Base-by-base conservation (phyloP, 805 yeast genomes). In the Tetrapisispora arboricola region DNA sequence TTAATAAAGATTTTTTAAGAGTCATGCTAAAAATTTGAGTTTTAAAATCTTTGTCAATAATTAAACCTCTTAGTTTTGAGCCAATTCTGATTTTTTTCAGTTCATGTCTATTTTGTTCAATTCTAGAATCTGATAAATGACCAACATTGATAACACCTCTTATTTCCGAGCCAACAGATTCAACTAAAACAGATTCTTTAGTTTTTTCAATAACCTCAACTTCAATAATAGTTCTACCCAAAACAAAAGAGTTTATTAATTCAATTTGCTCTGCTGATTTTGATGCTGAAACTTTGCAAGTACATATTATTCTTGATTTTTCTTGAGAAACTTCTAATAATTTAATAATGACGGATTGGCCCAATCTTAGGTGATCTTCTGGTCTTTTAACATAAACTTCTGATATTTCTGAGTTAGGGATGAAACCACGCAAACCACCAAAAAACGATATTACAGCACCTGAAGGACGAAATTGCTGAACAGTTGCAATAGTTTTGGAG, bases 391-490 rank as follows among this genome's bases (percentile, higher is more conserved):
- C 92, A 58, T 74, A 84, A 1, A 95, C 78, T 63, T 92, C 97
- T 40, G 94, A 81, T 53, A 92, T 84, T 65, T 92, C 97, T 41
- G 80, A 68, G 48, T 79, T 76, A 24, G 98, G 97, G 45, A 92
- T 67, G 58, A 76, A 88, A 0, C 87, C 98, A 49, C 71, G 75
- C 32, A 84, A 60, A 40, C 71, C 70, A 41, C 92, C 94, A 54
- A 85, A 88, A 55, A 92, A 87, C 13, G 87, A 75, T 6, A 92
- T 77, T 33, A 87, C 65, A 36, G 84, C 94, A 53, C 98, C 98
- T 43, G 72, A 69, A 43, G 80, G 78, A 37, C 75, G 75, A 50
- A 90, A 73, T 26, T 73, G 68, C 44, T 79, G 79, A 34, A 92
- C 80, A 1, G 88, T 78, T 11, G 86, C 97, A 5, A 76, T 67